phyloP scores from a whole-genome alignment of 208 protist genomes.

The Leishmania martiniquensis region DNA sequence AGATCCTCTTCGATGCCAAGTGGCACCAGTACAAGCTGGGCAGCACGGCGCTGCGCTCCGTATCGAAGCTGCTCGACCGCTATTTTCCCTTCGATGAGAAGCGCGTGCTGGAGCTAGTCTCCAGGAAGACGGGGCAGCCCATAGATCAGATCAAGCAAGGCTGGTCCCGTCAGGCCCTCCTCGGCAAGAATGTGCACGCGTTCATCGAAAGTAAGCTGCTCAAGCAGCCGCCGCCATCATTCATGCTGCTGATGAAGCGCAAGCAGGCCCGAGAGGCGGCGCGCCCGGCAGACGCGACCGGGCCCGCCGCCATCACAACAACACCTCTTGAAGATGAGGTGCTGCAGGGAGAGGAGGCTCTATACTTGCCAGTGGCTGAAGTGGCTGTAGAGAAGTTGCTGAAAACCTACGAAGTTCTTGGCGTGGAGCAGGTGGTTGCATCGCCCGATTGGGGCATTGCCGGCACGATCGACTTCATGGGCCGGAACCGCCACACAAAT shows the following conservation, averaged over 20 bases:
- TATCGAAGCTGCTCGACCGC: slow-evolving; percentile 84
- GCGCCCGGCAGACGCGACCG: slow-evolving; percentile 26
- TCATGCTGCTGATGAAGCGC: slow-evolving; percentile 50
- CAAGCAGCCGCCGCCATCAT: slow-evolving; percentile 66
- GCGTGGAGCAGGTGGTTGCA: slow-evolving; percentile 76
- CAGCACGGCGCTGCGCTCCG: slow-evolving; percentile 61
- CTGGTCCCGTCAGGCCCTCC: slow-evolving; percentile 79
- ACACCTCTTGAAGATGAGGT: slow-evolving; percentile 40
- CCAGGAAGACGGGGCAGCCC: slow-evolving; percentile 72
- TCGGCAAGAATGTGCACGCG: slow-evolving; percentile 90
- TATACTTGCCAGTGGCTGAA: slow-evolving; percentile 71
- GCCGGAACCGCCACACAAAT: slow-evolving; percentile 56
- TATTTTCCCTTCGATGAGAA: slow-evolving; percentile 90
- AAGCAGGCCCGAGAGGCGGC: slow-evolving; percentile 20
- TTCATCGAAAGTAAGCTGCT: slow-evolving; percentile 83
- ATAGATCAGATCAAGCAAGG: slow-evolving; percentile 52
- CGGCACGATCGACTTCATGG: slow-evolving; percentile 86
- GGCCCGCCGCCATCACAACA: slow-evolving; percentile 14
- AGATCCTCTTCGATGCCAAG: slow-evolving; percentile 74
- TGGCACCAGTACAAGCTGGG: slow-evolving; percentile 87
- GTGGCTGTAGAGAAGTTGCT: slow-evolving; percentile 55
- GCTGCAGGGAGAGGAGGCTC: slow-evolving; percentile 76
- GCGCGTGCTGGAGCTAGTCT: slow-evolving; percentile 59
- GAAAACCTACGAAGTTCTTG: slow-evolving; percentile 61
- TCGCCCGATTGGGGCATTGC: slow-evolving; percentile 65